Evolutionary conservation across 257 asterid genomes (phyloP).

Genomic region (Hygrophila difformis): DNA sequence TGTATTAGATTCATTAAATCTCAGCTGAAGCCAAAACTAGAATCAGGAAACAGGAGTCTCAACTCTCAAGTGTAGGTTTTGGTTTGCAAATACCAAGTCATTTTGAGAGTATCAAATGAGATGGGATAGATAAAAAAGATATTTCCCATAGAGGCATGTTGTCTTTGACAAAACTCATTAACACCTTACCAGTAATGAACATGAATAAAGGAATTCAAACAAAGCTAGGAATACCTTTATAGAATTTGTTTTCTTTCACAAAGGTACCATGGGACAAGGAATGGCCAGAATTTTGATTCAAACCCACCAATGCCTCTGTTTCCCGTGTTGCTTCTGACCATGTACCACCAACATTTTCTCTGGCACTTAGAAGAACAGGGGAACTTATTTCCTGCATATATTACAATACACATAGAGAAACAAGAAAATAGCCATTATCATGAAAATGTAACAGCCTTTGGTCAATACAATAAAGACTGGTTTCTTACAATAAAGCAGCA

Average conservation of each 20-base stretch:
- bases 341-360: constrained; percentile 26
- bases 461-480: neutral
- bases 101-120: constrained; percentile 4
- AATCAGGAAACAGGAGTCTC: neutral
- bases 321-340: constrained; percentile 48
- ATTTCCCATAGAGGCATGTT: constrained; percentile 6
- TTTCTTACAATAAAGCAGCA: constrained; percentile 12
- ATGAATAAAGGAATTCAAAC: constrained; percentile 1
- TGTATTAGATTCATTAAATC: constrained; percentile 4
- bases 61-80: constrained; percentile 2
- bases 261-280: constrained; percentile 26
- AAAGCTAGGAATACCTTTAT: constrained; percentile 33
- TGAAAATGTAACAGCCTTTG: constrained; percentile 4
- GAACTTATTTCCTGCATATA: constrained; percentile 32
- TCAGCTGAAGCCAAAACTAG: constrained; percentile 9
- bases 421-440: neutral
- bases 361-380: constrained; percentile 17
- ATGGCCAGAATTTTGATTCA: constrained; percentile 29
- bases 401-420: constrained; percentile 16
- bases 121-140: neutral
- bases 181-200: constrained; percentile 3
- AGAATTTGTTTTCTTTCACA: constrained; percentile 33
- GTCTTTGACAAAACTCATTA: constrained; percentile 3
- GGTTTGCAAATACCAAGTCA: constrained; percentile 1
- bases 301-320: constrained; percentile 39